Base-by-base conservation (phyloP, 495 filamentous ascomycete genomes). In the Talaromyces nanjingensis region DNA sequence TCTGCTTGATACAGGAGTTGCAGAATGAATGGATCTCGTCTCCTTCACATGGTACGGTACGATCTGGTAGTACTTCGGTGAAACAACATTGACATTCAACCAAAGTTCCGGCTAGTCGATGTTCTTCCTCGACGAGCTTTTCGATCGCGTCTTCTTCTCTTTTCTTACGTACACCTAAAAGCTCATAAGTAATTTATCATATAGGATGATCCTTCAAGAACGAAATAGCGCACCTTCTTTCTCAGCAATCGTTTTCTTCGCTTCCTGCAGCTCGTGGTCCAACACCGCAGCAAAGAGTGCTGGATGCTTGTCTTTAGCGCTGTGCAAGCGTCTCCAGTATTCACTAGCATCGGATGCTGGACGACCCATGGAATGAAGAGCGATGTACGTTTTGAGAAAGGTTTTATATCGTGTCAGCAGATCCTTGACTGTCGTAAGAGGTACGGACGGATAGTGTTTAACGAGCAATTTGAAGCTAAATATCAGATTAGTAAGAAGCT, bases 1-100 rank as follows among this genome's bases (percentile, higher is more conserved):
- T 83, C 31, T 65, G 78, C 66, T 72, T 81, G 22, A 86, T 82
- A 68, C 92, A 96, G 16, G 72, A 77, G 29, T 75, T 77, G 73
- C 92, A 96, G 69, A 92, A 91, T 71, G 83, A 87, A 70, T 91
- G 87, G 0, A 73, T 63, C 0, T 79, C 72, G 42, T 78, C 78
- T 29, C 73, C 79, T 57, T 86, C 75, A 74, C 91, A 96, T 53
- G 86, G 83, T 3, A 89, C 81, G 79, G 88, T 85, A 33, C 83
- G 78, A 68, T 91, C 87, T 56, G 83, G 73, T 7, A 89, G 78
- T 59, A 79, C 81, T 3, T 91, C 87, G 11, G 77, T 75, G 65
- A 80, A 93, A 70, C 91, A 96, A 68, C 89, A 91, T 16, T 77
- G 81, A 66, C 89, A 91, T 62, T 92, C 89, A 11, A 75, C 70